Conservation (phyloP, 2,329 filamentous ascomycete genomes). For the Botryotinia convoluta region DNA sequence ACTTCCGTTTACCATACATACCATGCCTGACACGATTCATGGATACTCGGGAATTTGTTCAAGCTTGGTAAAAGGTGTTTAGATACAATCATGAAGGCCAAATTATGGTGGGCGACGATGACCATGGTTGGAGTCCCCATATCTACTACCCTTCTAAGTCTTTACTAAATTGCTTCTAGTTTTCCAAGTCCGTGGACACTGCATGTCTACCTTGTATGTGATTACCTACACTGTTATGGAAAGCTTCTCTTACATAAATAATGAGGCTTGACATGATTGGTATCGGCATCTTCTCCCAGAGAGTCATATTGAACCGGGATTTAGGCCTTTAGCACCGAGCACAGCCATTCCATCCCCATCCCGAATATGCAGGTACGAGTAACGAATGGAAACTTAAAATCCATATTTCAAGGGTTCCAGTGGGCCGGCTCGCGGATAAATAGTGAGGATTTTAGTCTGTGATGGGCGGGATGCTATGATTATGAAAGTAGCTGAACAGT, state of each 20-base stretch:
- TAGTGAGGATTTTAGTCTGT: background rate
- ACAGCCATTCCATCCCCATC: slow-evolving; percentile 13
- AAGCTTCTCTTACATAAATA: background rate
- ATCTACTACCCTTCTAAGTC: background rate
- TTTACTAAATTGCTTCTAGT: slow-evolving; percentile 1
- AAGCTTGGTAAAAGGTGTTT: background rate
- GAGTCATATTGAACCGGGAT: slow-evolving; percentile 21
- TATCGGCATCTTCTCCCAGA: slow-evolving; percentile 21
- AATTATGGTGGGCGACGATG: background rate
- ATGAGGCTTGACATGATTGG: slow-evolving; percentile 15
- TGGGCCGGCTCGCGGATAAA: slow-evolving; percentile 8
- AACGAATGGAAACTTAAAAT: slow-evolving; percentile 3
- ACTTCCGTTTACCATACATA: background rate
- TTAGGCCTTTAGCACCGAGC: slow-evolving; percentile 2
- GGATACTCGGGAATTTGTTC: slow-evolving; percentile 10
- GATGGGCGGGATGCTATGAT: background rate
- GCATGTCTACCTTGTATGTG: slow-evolving; percentile 2
- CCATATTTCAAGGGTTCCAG: slow-evolving; percentile 14
- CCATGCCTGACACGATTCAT: slow-evolving; percentile 5
- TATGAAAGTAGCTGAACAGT: background rate
- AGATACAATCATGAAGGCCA: background rate
- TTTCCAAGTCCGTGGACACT: slow-evolving; percentile 2
- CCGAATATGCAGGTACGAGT: slow-evolving; percentile 27
- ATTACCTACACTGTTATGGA: background rate
- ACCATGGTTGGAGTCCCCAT: background rate